Evolutionary conservation across 805 yeast genomes (phyloP).

Genomic region (Schwanniomyces polymorphus): DNA sequence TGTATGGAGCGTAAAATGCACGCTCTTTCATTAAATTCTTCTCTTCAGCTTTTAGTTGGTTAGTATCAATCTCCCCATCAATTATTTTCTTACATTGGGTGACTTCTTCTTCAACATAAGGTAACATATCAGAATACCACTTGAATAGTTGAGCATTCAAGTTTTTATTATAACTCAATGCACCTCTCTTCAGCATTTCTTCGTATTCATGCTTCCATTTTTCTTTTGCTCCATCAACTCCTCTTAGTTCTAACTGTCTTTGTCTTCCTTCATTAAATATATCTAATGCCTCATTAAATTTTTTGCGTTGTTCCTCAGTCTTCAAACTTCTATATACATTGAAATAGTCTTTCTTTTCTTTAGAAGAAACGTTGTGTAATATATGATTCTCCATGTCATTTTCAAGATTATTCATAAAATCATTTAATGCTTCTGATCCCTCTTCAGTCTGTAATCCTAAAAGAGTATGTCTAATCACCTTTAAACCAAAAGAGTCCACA

Average conservation of each 20-base stretch:
- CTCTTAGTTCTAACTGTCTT: conserved; percentile 68
- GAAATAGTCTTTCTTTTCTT: conserved; percentile 60
- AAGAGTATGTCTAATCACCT: conserved; percentile 74
- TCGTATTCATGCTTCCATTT: conserved; percentile 88
- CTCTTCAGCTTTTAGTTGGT: conserved; percentile 15
- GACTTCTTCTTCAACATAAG: conserved; percentile 68
- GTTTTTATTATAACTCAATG: conserved; percentile 51
- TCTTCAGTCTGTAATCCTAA: conserved; percentile 38
- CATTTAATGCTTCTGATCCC: conserved; percentile 17
- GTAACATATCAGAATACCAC: conserved; percentile 79
- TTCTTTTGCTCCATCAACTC: conserved; percentile 81
- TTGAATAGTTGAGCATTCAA: conserved; percentile 76
- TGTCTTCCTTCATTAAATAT: conserved; percentile 76
- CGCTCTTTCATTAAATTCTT: conserved; percentile 37
- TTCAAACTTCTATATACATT: conserved; percentile 56
- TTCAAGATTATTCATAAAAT: conserved; percentile 27
- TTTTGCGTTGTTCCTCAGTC: conserved; percentile 40
- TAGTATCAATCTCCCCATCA: conserved; percentile 19
- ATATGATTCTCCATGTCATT: conserved; percentile 23
- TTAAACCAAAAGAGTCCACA: conserved; percentile 76
- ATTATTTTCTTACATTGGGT: conserved; percentile 50
- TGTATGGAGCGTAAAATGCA: conserved; percentile 71
- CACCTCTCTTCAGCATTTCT: conserved; percentile 59
- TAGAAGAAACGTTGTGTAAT: conserved; percentile 29
- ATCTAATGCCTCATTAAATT: conserved; percentile 69